These are phyloP conservation scores for Puccinia triticina DNA, from an alignment of 1,284 basidiomycete species.

Conservation along the genomic window DNA sequence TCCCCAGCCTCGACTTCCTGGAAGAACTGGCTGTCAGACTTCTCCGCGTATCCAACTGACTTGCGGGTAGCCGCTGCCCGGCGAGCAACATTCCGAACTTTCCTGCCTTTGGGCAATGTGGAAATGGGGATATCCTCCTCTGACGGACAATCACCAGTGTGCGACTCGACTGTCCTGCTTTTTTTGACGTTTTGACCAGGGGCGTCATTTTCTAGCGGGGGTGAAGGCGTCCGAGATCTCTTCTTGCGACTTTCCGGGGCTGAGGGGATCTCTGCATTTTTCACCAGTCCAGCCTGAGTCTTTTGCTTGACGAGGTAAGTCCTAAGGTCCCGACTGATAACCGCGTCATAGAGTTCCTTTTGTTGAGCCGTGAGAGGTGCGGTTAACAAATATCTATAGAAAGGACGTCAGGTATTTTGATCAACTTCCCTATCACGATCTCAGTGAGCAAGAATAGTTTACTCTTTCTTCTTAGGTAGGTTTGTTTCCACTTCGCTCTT, in stretches of 20 bases:
- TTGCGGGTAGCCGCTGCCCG: neutral
- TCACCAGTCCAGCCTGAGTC: conserved; percentile 34
- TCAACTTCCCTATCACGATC: neutral
- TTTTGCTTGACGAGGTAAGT: conserved; percentile 56
- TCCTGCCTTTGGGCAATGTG: neutral
- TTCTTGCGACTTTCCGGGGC: neutral
- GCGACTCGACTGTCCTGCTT: neutral
- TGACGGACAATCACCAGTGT: neutral
- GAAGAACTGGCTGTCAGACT: conserved; percentile 45
- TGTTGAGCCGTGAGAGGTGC: conserved; percentile 82
- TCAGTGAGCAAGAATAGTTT: conserved; percentile 43
- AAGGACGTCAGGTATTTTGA: neutral
- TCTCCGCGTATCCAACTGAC: conserved; percentile 37
- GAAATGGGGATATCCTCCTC: conserved; percentile 37
- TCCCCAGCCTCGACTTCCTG: conserved; percentile 39
- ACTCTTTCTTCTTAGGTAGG: conserved; percentile 85
- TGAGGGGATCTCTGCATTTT: neutral
- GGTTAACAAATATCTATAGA: conserved; percentile 71
- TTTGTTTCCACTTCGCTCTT: conserved; percentile 86
- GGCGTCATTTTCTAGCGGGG: neutral
- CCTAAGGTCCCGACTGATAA: conserved; percentile 56
- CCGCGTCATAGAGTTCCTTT: conserved; percentile 77
- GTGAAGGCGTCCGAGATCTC: conserved; percentile 6
- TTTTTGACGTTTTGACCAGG: neutral
- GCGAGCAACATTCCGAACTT: conserved; percentile 5